Base-by-base conservation (phyloP, 441 rosid species). In the Omphalea diandra region DNA sequence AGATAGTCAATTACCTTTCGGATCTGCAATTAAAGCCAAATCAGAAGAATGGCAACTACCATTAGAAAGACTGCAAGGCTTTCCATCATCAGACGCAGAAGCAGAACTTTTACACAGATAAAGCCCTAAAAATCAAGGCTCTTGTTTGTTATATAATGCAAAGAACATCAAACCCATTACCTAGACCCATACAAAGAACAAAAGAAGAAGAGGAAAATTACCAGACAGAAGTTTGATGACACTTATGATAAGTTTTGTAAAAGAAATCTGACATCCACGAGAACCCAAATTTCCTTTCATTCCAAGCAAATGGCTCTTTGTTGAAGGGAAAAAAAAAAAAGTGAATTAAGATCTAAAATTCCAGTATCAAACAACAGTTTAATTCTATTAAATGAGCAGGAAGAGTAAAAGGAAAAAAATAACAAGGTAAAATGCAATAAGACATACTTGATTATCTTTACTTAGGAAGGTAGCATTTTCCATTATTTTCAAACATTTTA, bases 391-490 rank as follows among this genome's bases (percentile, higher is more conserved):
- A n/a, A n/a, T n/a, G n/a, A n/a, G n/a, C n/a, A n/a, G n/a, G n/a
- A n/a, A n/a, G n/a, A n/a, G n/a, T n/a, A n/a, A n/a, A n/a, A 62
- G 36, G n/a, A 20, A 24, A 43, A 62, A 63, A 68, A 65, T 18
- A 68, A 64, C 35, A 74, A 60, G 61, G 71, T 54, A 62, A 63
- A 62, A 35, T n/a, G 68, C 49, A 59, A 35, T 54, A 52, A 17
- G 57, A 33, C 12, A 55, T 81, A 93, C 99, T 94, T 96, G 99
- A 80, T 96, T 96, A 63, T 93, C 97, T 74, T 88, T 85, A 76
- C 99, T 96, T 10, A 93, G 87, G 80, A 93, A 93, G 56, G 97
- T 90, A 62, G 97, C 97, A 85, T 96, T 96, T 83, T 96, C 99
- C 98, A 96, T 91, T 77, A 93, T 91, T 83, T 85, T 92, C 81